Conservation (phyloP, 2,329 filamentous ascomycete species). For the Aureobasidium sp. region DNA sequence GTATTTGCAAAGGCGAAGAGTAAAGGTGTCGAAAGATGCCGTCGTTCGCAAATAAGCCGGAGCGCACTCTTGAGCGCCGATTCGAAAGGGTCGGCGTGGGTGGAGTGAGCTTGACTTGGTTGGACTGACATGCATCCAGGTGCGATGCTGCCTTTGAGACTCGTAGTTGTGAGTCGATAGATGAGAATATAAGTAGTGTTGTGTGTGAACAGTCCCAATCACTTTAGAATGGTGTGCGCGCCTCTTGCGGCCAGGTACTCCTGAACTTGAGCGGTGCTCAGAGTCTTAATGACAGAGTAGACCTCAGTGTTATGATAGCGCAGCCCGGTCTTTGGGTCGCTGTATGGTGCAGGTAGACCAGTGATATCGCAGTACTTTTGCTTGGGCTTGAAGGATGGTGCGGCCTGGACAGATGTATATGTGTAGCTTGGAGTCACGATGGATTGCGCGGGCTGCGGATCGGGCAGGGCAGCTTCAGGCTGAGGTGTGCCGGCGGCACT, state of each 20-base stretch:
- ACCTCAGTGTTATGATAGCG: slow-evolving; percentile 91
- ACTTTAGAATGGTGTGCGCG: slow-evolving; percentile 90
- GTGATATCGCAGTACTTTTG: slow-evolving; percentile 95
- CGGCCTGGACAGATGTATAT: slow-evolving; percentile 94
- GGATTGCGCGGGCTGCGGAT: slow-evolving; percentile 36
- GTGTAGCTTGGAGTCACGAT: slow-evolving; percentile 59
- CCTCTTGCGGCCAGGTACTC: slow-evolving; percentile 83
- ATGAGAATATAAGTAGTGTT: not conserved
- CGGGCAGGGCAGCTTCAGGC: slow-evolving; percentile 59
- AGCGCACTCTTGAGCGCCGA: slow-evolving; percentile 80
- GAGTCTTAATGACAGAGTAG: slow-evolving; percentile 70
- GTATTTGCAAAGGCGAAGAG: slow-evolving; percentile 59
- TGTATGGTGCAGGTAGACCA: slow-evolving; percentile 81
- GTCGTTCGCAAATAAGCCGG: slow-evolving; percentile 98
- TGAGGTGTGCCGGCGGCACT: slow-evolving; percentile 67
- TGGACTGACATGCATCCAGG: slow-evolving; percentile 58
- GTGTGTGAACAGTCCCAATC: slow-evolving; percentile 26
- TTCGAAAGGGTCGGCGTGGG: slow-evolving; percentile 72
- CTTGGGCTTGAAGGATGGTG: slow-evolving; percentile 71
- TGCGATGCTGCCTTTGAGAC: not conserved
- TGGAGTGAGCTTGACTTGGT: slow-evolving; percentile 96
- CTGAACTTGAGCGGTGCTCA: slow-evolving; percentile 79
- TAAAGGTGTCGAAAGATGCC: slow-evolving; percentile 21
- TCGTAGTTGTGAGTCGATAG: not conserved
- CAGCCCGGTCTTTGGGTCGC: slow-evolving; percentile 89